Evolutionary conservation across 352 stramenopile genomes (phyloP).

Genomic region (Pythium sp.): DNA sequence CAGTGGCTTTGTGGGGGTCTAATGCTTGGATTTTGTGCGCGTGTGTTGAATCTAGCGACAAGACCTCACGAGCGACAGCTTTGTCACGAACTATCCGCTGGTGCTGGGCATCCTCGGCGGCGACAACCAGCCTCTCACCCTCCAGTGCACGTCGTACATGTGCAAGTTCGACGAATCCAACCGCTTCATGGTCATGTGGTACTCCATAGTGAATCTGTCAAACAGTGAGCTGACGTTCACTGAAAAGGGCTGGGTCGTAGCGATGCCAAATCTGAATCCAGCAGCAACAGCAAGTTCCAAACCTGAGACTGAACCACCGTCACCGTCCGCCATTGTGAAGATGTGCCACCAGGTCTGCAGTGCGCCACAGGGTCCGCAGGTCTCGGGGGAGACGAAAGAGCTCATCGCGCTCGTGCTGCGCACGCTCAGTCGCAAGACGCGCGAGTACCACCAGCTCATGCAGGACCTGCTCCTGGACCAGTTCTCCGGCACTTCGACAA

Average conservation of each 20-base stretch:
- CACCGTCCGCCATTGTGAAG: conserved; percentile 2
- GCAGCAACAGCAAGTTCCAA: not conserved
- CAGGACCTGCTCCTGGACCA: conserved; percentile 10
- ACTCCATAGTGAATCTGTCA: not conserved
- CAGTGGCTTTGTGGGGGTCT: not conserved
- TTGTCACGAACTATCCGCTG: conserved; percentile 3
- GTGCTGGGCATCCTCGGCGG: not conserved
- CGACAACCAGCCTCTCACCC: not conserved
- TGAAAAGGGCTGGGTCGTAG: conserved; percentile 10
- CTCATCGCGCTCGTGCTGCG: conserved; percentile 6
- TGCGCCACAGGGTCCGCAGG: not conserved
- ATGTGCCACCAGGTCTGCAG: conserved; percentile 14
- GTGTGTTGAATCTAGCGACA: not conserved
- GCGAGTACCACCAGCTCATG: conserved; percentile 8
- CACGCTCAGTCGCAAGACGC: conserved; percentile 2
- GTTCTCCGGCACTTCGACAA: not conserved
- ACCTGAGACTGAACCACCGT: not conserved
- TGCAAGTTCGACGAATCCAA: conserved; percentile 11
- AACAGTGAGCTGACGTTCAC: not conserved
- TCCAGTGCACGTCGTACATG: conserved; percentile 13
- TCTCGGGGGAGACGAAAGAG: not conserved
- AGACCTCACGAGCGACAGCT: not conserved
- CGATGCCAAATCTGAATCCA: not conserved
- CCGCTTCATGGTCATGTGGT: conserved; percentile 10
- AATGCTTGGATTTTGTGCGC: not conserved